Evolutionary conservation across 441 rosid genomes (phyloP).

Genomic region (Breynia disticha): DNA sequence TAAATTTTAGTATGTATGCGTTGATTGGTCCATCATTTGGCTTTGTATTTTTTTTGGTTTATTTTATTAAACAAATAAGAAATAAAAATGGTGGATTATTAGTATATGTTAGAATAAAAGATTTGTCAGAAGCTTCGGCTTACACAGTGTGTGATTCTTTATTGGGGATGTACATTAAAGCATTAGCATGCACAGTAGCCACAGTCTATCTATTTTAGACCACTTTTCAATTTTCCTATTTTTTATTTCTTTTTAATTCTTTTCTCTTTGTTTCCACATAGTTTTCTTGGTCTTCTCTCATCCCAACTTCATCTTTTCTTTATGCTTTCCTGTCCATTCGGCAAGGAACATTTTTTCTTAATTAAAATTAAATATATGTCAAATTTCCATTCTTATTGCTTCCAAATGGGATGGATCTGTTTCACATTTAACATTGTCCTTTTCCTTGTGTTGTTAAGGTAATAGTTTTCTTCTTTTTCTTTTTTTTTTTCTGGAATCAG

Average conservation of each 20-base stretch:
- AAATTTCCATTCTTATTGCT: no score
- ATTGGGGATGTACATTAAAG: slow-evolving; percentile 24
- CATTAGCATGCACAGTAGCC: slow-evolving; percentile 7
- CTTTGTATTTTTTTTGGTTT: slow-evolving; percentile 11
- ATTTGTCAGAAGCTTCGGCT: slow-evolving; percentile 37
- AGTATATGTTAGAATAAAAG: background rate
- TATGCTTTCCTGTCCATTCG: slow-evolving; percentile 21
- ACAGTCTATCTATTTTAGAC: slow-evolving; percentile 12
- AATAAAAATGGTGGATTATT: background rate
- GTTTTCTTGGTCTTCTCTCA: slow-evolving; percentile 33
- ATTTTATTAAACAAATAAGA: background rate
- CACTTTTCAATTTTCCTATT: slow-evolving; percentile 19
- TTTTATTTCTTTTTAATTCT: slow-evolving; percentile 16
- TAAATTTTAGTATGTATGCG: background rate
- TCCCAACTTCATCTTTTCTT: slow-evolving; percentile 40
- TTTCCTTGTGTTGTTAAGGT: no score
- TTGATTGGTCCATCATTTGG: slow-evolving; percentile 35
- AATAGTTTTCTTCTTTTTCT: no score
- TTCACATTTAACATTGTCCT: no score
- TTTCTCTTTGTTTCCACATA: slow-evolving; percentile 2
- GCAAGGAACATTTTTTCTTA: no score
- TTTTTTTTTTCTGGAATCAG: no score
- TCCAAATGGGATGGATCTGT: no score
- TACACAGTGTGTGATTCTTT: slow-evolving; percentile 15
- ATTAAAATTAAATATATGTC: no score